phyloP scores from a whole-genome alignment of 2,329 filamentous ascomycete species.

The Ophiostoma australiae region DNA sequence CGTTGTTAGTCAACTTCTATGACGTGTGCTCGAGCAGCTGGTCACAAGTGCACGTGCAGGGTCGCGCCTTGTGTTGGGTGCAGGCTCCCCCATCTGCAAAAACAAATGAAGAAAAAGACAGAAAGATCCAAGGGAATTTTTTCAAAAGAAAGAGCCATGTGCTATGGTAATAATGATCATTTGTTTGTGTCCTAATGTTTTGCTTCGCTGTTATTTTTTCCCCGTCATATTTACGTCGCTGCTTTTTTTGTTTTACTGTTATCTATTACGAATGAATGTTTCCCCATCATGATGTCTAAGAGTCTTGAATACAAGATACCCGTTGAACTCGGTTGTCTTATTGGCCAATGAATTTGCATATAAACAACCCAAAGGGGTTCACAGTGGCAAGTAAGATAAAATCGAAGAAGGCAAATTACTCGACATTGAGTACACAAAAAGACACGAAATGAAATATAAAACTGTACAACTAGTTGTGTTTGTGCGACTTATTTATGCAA shows the following conservation, averaged over 20 bases:
- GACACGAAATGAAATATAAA: constrained; percentile 6
- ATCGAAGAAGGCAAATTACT: neutral
- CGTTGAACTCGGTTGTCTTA: neutral
- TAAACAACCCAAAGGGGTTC: neutral
- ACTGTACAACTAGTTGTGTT: constrained; percentile 10
- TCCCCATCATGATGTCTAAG: neutral
- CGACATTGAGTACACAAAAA: neutral
- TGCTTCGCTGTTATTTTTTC: neutral
- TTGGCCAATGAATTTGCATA: neutral
- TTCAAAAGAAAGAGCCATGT: no score
- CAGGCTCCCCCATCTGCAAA: neutral
- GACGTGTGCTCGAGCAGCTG: neutral
- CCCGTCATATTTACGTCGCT: no score
- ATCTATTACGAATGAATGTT: neutral
- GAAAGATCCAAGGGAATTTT: neutral
- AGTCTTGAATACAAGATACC: no score
- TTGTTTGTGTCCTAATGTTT: neutral
- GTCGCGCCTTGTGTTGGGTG: neutral
- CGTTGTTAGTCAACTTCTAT: neutral
- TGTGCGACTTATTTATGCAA: neutral
- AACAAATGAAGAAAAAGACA: neutral
- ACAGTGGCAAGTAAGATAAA: neutral
- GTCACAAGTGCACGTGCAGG: neutral
- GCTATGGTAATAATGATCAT: neutral
- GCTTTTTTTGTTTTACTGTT: neutral